phyloP scores from a whole-genome alignment of 2,329 filamentous ascomycete genomes.

The Diplodia scrobiculata region DNA sequence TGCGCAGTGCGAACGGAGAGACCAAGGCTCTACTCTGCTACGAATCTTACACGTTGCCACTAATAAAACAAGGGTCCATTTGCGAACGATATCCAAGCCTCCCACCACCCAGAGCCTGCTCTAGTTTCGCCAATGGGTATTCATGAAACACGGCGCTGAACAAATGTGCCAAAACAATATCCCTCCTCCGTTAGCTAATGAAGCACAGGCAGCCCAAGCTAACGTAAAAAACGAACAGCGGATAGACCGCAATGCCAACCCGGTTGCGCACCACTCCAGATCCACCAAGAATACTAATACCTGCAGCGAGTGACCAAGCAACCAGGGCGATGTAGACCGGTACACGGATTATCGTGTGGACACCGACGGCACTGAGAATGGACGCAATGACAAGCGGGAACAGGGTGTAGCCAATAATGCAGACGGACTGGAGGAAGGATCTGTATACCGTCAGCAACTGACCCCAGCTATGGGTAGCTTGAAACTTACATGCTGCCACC shows the following conservation, averaged over 20 bases:
- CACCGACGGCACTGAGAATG: constrained; percentile 77
- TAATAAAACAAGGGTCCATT: constrained; percentile 13
- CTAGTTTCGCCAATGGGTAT: constrained; percentile 24
- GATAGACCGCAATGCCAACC: constrained; percentile 90
- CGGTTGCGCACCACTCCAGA: constrained; percentile 95
- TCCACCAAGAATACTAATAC: constrained; percentile 91
- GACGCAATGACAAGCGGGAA: constrained; percentile 95
- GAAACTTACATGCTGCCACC: constrained; percentile 92
- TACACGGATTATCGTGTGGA: constrained; percentile 79
- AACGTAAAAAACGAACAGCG: constrained; percentile 92
- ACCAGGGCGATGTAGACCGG: constrained; percentile 88
- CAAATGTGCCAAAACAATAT: constrained; percentile 8
- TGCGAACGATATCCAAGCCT: constrained; percentile 1
- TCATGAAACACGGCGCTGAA: constrained; percentile 24
- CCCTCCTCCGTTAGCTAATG: constrained; percentile 68
- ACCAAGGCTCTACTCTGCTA: constrained; percentile 1
- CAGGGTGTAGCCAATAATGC: constrained; percentile 96
- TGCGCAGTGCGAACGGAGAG: constrained; percentile 8
- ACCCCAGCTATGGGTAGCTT: constrained; percentile 36
- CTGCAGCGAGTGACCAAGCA: constrained; percentile 90
- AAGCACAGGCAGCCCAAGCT: constrained; percentile 93
- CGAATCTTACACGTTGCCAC: background rate
- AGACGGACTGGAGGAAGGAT: constrained; percentile 96
- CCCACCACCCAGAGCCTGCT: constrained; percentile 26
- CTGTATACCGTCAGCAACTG: constrained; percentile 52